Percentiles rank a stretch among this genome's conserved stretches.
These are phyloP conservation scores for Durio zibethinus DNA, from an alignment of 345 rosid species.

Conservation along the genomic window DNA sequence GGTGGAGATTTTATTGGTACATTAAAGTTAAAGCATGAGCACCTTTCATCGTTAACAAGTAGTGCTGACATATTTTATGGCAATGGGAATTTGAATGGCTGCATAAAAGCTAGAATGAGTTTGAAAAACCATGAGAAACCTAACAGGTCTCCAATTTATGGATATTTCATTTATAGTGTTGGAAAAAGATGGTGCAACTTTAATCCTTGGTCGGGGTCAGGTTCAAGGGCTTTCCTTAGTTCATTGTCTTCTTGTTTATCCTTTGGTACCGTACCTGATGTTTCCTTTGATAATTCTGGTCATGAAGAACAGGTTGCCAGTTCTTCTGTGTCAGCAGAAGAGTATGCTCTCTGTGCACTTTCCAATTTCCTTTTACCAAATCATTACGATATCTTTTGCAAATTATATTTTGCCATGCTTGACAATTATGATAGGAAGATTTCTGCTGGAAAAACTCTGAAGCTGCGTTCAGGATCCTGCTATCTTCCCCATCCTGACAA, in stretches of 20 bases:
- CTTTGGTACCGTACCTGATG: slow-evolving; percentile 65
- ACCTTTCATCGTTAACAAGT: slow-evolving; percentile 22
- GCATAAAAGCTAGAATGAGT: slow-evolving; percentile 62
- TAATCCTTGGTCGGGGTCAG: slow-evolving; percentile 30
- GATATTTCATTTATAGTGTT: slow-evolving; percentile 46
- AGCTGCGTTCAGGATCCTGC: slow-evolving; percentile 83
- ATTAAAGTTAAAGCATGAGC: slow-evolving; percentile 34
- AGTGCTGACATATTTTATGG: slow-evolving; percentile 29
- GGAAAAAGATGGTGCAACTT: slow-evolving; percentile 49
- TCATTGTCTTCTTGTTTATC: slow-evolving; percentile 44
- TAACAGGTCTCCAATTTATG: slow-evolving; percentile 38
- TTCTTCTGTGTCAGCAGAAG: slow-evolving; percentile 45
- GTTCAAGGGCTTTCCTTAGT: slow-evolving; percentile 52
- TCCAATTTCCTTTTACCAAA: neutral
- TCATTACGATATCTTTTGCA: neutral
- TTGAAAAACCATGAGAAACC: slow-evolving; percentile 43
- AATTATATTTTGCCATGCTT: slow-evolving; percentile 2
- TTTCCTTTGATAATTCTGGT: slow-evolving; percentile 53
- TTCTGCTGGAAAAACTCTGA: slow-evolving; percentile 47
- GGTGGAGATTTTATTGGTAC: slow-evolving; percentile 33
- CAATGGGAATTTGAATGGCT: slow-evolving; percentile 27
- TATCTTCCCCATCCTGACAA: slow-evolving; percentile 96
- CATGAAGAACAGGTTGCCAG: slow-evolving; percentile 51
- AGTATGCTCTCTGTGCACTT: slow-evolving; percentile 40
- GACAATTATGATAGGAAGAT: slow-evolving; percentile 36